Base-by-base conservation (phyloP, 495 filamentous ascomycete genomes). In the Apodospora peruviana region DNA sequence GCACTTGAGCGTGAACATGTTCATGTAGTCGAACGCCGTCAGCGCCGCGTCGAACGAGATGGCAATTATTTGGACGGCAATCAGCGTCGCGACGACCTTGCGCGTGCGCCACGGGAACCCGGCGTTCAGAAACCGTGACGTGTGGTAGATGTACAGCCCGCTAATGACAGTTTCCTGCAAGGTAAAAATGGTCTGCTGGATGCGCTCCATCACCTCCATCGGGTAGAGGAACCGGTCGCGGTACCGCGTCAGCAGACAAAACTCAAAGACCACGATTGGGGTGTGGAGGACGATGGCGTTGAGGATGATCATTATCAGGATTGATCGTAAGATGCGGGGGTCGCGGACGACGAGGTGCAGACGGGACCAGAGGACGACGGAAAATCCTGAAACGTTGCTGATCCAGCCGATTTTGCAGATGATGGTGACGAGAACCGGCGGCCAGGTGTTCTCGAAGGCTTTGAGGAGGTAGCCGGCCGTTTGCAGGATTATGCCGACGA, bases 41-140 rank as follows among this genome's bases (percentile, higher is more conserved):
- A 79, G 61, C 12, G 66, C 60, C 39, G 68, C 57, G 49, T 80
- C 77, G 19, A 81, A 62, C n/a, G 67, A 16, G 36, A 81, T 67
- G 22, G 74, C 69, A 23, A 79, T 37, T 9, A 79, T 29, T 58
- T 79, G 79, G 50, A 74, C 68, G 23, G 64, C 49, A 20, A 81
- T 58, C 1, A 81, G 62, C 51, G 67, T 66, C 2, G 43, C 36
- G 18, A 74, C 56, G 42, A 80, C 65, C 10, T 48, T 50, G 17
- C 32, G 76, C 45, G 11, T 32, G 40, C 5, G 64, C 49, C 19
- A 48, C 58, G 24, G 71, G 44, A 0, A 47, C 42, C 12, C 44
- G 27, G 51, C 49, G 27, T 50, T 46, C 12, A 75, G 52, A 43
- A 58, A 53, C 11, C 63, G 62, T n/a, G 59, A 50, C 7, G 68